Evolutionary conservation across 495 filamentous ascomycete species (phyloP).

Genomic region (Wilcoxina mikolae): DNA sequence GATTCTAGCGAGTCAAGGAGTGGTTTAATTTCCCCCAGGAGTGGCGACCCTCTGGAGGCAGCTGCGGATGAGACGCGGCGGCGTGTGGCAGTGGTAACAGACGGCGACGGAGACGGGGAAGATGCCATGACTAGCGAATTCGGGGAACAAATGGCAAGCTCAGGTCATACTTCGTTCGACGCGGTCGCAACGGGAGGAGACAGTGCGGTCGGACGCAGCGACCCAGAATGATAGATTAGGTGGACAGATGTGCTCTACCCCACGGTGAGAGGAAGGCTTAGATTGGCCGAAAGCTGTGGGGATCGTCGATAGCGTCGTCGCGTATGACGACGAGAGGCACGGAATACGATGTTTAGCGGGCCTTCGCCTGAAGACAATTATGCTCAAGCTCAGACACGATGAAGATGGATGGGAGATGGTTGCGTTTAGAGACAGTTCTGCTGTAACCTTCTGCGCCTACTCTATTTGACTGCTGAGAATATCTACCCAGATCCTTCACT

Average conservation of each 20-base stretch:
- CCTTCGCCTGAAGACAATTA: too few relatives aligned
- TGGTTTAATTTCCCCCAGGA: slow-evolving; percentile 27
- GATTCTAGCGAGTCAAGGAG: slow-evolving; percentile 28
- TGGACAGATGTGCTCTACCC: background rate
- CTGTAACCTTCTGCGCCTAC: too few relatives aligned
- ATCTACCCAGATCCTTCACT: too few relatives aligned
- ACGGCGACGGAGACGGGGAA: slow-evolving; percentile 9
- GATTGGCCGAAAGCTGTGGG: too few relatives aligned
- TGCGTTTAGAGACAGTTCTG: too few relatives aligned
- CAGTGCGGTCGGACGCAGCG: background rate
- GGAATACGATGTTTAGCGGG: too few relatives aligned
- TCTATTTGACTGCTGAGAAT: too few relatives aligned
- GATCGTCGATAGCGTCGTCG: too few relatives aligned
- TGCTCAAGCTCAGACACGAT: too few relatives aligned
- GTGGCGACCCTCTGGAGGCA: slow-evolving; percentile 22
- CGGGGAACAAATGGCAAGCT: background rate
- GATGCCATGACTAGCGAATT: slow-evolving; percentile 9
- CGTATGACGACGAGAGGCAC: too few relatives aligned
- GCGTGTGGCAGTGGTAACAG: slow-evolving; percentile 10
- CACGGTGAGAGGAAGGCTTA: background rate
- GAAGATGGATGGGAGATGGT: too few relatives aligned
- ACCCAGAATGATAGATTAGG: background rate
- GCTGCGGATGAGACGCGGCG: slow-evolving; percentile 26
- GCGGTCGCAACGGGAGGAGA: background rate
- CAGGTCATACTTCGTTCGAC: background rate